phyloP scores from a whole-genome alignment of 1,284 basidiomycete genomes.

The Phlebopus sp. region DNA sequence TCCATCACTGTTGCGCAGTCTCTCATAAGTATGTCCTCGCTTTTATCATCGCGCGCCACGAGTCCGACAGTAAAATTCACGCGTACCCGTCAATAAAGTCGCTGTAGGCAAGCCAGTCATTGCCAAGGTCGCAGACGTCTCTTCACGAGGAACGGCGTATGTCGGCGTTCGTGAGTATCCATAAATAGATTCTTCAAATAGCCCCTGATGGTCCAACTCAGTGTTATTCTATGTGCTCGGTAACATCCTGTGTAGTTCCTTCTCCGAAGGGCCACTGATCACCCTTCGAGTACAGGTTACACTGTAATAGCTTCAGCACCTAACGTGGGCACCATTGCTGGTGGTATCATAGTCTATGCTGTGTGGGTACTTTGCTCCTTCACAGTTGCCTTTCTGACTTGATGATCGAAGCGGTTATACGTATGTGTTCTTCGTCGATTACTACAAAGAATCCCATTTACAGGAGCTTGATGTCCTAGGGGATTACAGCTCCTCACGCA shows the following conservation, averaged over 20 bases:
- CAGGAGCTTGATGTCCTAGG: conserved; percentile 18
- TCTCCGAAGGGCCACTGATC: background rate
- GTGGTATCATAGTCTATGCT: conserved; percentile 57
- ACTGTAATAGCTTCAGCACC: conserved; percentile 66
- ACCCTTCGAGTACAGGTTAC: conserved; percentile 42
- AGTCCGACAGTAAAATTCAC: background rate
- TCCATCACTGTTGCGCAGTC: conserved; percentile 60
- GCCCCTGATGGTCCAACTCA: conserved; percentile 18
- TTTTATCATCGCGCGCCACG: background rate
- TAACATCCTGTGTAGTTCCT: conserved; percentile 17
- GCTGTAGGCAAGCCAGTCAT: conserved; percentile 77
- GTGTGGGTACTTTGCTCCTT: conserved; percentile 36
- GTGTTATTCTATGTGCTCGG: conserved; percentile 58
- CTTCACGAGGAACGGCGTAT: conserved; percentile 58
- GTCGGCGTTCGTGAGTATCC: conserved; percentile 54
- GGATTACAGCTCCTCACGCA: conserved; percentile 74
- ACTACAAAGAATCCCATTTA: conserved; percentile 5
- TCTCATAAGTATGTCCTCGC: conserved; percentile 47
- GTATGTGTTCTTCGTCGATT: conserved; percentile 27
- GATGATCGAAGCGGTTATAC: conserved; percentile 47
- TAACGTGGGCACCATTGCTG: conserved; percentile 47
- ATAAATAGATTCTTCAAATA: background rate
- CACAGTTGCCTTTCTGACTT: background rate
- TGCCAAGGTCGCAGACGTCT: conserved; percentile 75
- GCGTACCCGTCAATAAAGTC: conserved; percentile 26